Conservation (phyloP, 192 early-diverging fungal species). For the Mortierella hygrophila region DNA sequence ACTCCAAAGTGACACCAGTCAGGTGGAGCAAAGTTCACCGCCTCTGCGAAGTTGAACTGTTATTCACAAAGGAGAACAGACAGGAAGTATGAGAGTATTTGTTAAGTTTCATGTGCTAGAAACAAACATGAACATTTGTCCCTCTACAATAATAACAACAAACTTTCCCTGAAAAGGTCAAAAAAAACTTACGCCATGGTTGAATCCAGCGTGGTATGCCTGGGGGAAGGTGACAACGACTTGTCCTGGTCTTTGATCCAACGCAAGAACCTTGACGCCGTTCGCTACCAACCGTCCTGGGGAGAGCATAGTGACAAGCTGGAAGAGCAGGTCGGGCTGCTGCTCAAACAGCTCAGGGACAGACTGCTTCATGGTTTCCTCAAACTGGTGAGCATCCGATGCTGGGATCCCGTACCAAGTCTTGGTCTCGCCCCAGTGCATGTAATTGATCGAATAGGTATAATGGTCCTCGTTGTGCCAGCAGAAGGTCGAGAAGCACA, state of each 20-base stretch:
- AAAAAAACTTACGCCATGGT: conserved; percentile 82
- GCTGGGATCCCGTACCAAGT: conserved; percentile 98
- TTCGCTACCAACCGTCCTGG: conserved; percentile 79
- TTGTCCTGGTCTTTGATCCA: conserved; percentile 93
- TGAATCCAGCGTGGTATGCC: conserved; percentile 96
- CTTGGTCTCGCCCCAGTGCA: conserved; percentile 96
- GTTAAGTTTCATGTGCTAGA: background rate
- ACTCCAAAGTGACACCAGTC: conserved; percentile 91
- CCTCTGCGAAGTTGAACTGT: conserved; percentile 94
- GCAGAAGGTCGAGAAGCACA: conserved; percentile 96
- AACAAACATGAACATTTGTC: background rate
- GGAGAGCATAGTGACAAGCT: conserved; percentile 92
- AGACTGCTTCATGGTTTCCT: conserved; percentile 81
- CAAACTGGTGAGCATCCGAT: conserved; percentile 82
- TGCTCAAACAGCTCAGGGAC: conserved; percentile 91
- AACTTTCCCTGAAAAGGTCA: background rate
- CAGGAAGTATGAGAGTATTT: background rate
- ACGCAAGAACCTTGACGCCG: conserved; percentile 79
- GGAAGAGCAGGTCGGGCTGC: conserved; percentile 93
- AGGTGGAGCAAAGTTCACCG: conserved; percentile 95
- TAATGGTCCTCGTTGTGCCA: conserved; percentile 99
- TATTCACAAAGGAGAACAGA: background rate
- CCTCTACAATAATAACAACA: background rate
- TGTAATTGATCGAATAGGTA: conserved; percentile 97
- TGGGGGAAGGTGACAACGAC: conserved; percentile 96